These are phyloP conservation scores for Cercophora sp. DNA, from an alignment of 495 filamentous ascomycete species.

Conservation along the genomic window DNA sequence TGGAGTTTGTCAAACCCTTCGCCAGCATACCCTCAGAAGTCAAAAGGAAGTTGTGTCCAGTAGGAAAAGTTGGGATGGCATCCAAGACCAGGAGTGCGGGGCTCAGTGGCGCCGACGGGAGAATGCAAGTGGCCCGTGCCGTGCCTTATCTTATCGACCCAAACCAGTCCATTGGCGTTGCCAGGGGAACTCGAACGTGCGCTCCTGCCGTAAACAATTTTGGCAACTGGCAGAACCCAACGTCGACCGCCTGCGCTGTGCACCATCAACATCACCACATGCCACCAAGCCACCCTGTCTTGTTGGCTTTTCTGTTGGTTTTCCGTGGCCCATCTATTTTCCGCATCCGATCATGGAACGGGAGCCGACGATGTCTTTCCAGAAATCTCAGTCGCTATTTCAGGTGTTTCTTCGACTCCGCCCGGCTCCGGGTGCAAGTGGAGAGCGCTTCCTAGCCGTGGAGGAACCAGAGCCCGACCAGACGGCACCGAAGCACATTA, in stretches of 20 bases:
- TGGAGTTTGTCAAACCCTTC: too few relatives aligned
- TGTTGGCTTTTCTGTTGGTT: background rate
- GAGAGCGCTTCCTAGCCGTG: conserved; percentile 71
- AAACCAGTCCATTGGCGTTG: conserved; percentile 4
- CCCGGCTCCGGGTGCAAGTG: conserved; percentile 56
- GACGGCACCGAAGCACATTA: conserved; percentile 71
- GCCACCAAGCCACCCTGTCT: background rate
- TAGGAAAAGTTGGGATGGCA: background rate
- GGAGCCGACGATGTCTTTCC: conserved; percentile 20
- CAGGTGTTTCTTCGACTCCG: conserved; percentile 89
- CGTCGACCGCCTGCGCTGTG: background rate
- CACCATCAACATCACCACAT: background rate
- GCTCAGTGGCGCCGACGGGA: background rate
- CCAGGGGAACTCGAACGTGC: conserved; percentile 12
- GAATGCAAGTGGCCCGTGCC: conserved; percentile 1
- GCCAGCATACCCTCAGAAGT: too few relatives aligned
- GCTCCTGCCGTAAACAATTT: conserved; percentile 16
- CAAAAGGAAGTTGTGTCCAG: background rate
- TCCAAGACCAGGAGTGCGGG: background rate
- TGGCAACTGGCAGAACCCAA: background rate
- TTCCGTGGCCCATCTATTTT: background rate
- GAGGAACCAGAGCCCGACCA: conserved; percentile 53
- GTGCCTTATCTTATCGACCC: conserved; percentile 3
- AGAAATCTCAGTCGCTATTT: conserved; percentile 59
- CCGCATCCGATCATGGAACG: conserved; percentile 16